These are phyloP conservation scores for Suillus lakei DNA, from an alignment of 768 basidiomycete species.

Conservation along the genomic window DNA sequence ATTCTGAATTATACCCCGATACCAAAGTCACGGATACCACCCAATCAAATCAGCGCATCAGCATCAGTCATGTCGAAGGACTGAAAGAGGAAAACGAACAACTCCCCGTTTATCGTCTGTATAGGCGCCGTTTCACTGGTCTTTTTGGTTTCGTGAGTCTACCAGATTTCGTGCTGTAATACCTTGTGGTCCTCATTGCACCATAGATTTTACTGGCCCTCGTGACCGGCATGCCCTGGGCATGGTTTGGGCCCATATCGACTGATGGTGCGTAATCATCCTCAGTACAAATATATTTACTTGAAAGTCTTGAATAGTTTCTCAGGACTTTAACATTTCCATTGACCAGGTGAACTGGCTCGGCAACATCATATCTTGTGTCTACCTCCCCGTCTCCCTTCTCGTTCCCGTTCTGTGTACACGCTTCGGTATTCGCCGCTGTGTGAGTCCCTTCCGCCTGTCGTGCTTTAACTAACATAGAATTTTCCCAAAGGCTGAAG, in stretches of 20 bases:
- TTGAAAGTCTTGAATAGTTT: conserved; percentile 45
- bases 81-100: background rate
- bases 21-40: background rate
- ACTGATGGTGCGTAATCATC: conserved; percentile 54
- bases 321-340: conserved; percentile 66
- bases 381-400: conserved; percentile 67
- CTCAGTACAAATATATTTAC: background rate
- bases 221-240: conserved; percentile 67
- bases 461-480: background rate
- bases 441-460: conserved; percentile 48
- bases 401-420: conserved; percentile 60
- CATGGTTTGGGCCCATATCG: conserved; percentile 88
- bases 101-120: conserved; percentile 55
- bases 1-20: background rate
- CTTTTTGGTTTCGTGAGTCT: conserved; percentile 59
- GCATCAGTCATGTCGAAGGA: background rate
- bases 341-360: conserved; percentile 82
- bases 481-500: conserved; percentile 53
- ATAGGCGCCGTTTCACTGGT: conserved; percentile 72
- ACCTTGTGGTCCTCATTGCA: background rate
- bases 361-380: conserved; percentile 64
- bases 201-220: conserved; percentile 64
- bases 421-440: conserved; percentile 63
- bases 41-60: background rate
- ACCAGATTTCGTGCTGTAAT: conserved; percentile 17